Base-by-base conservation (phyloP, 305 asterid species). In the Solanum hybrid region DNA sequence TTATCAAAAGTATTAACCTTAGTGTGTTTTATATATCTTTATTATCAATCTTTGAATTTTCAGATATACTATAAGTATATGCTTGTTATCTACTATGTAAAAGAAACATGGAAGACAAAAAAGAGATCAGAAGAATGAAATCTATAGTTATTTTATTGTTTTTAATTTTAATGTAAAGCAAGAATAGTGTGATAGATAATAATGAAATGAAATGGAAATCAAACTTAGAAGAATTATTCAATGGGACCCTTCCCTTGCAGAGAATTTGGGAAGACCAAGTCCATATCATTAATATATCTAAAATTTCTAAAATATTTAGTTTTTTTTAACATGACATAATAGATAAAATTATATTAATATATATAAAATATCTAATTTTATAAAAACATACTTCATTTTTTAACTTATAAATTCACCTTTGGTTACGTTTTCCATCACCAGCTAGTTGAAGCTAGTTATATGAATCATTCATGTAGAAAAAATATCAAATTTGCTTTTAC, bases 31-130 rank as follows among this genome's bases (percentile, higher is more conserved):
- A 51, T 77, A 41, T 41, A 27, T 27, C 70, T 39, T 79, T 20
- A 20, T 61, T 57, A 85, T 91, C 87, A 89, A 68, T 90, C 90
- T 87, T 90, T 85, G 41, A 86, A 34, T 78, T 70, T 51, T 89
- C 90, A 83, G 88, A 85, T 89, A 41, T 33, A 17, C 73, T 17
- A 76, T 13, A 45, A 83, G 88, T 83, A 83, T 83, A 83, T 83
- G 75, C 88, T 45, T 45, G 88, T 41, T 83, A 29, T 83, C 20
- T 27, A 83, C 88, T 15, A 83, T 83, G 88, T 72, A 11, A 79
- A 34, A 77, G 4, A 79, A 76, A 76, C 5, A 26, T 17, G 41
- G 7, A 79, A 79, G 84, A 79, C 84, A 34, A 3, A 20, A 83
- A 29, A 29, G 75, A 81, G 70, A 12, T 24, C 68, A 32, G 87